Percentiles rank a stretch among this genome's conserved stretches.
phyloP scores from a whole-genome alignment of 352 stramenopile species.

The Phytopythium litorale region DNA sequence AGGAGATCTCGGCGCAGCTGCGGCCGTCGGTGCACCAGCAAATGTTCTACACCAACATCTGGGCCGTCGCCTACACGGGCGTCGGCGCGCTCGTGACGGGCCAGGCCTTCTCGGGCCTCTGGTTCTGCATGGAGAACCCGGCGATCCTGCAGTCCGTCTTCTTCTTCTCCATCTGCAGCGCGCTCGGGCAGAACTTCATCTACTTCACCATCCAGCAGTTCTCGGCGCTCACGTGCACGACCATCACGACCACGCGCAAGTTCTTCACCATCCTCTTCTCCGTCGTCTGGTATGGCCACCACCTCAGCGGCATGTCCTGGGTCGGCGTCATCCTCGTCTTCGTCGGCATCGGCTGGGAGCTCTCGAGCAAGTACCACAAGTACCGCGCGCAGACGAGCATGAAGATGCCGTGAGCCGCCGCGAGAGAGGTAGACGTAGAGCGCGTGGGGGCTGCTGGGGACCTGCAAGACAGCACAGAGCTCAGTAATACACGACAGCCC shows the following conservation, averaged over 20 bases:
- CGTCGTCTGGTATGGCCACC: constrained; percentile 95
- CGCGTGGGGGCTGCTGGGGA: background rate
- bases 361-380: constrained; percentile 85
- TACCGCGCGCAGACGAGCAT: constrained; percentile 59
- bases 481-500: constrained; percentile 2
- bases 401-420: constrained; percentile 13
- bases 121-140: constrained; percentile 82
- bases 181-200: constrained; percentile 99
- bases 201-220: constrained; percentile 99
- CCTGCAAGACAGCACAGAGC: background rate
- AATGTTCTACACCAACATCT: constrained; percentile 90
- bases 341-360: constrained; percentile 79
- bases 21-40: constrained; percentile 85
- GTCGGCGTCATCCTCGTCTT: constrained; percentile 90
- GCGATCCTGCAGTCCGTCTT: constrained; percentile 84
- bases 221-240: constrained; percentile 97
- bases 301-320: constrained; percentile 91
- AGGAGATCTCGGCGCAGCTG: constrained; percentile 77
- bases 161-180: constrained; percentile 94
- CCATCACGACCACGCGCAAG: constrained; percentile 99
- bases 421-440: background rate
- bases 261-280: constrained; percentile 99
- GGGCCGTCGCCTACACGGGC: constrained; percentile 84
- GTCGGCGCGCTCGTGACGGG: constrained; percentile 69
- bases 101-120: constrained; percentile 64